Percentiles rank a stretch among this genome's conserved stretches.
phyloP scores from a whole-genome alignment of 2,329 filamentous ascomycete genomes.

The Diaporthe sp. region DNA sequence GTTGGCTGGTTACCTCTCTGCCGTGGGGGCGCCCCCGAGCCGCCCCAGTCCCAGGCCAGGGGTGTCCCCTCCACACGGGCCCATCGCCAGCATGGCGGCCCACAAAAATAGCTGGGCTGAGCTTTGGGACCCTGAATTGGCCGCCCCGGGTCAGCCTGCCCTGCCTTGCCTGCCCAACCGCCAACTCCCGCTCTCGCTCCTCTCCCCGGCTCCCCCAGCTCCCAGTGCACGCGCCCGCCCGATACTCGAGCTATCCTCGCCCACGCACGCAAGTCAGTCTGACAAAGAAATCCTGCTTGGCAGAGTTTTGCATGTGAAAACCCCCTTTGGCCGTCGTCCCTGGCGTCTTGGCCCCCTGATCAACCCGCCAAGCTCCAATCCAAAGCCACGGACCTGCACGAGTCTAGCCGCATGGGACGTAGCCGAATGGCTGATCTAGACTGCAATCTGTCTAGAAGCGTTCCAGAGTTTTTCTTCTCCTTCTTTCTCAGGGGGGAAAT shows the following conservation, averaged over 20 bases:
- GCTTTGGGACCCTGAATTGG: constrained; percentile 28
- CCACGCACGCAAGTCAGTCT: no score
- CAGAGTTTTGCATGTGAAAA: constrained; percentile 37
- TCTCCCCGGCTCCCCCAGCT: neutral
- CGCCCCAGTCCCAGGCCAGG: neutral
- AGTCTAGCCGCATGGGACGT: constrained; percentile 10
- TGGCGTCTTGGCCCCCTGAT: constrained; percentile 23
- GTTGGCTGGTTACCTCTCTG: neutral
- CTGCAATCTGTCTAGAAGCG: constrained; percentile 31
- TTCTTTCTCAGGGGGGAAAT: neutral
- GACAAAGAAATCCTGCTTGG: constrained; percentile 13
- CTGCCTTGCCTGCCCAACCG: neutral
- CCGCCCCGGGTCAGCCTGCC: neutral
- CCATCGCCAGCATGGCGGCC: constrained; percentile 14
- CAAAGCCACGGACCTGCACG: constrained; percentile 8
- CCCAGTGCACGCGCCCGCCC: neutral
- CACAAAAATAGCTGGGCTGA: constrained; percentile 26
- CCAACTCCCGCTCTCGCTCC: neutral
- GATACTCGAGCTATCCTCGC: neutral
- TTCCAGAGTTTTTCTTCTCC: constrained; percentile 18
- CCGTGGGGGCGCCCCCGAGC: constrained; percentile 2
- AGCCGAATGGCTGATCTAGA: constrained; percentile 11
- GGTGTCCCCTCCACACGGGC: neutral
- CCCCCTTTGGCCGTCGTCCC: neutral
- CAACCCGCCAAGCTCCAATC: constrained; percentile 21